Evolutionary conservation across 148 eudicot genomes (phyloP).

Genomic region (Beta vulgaris): DNA sequence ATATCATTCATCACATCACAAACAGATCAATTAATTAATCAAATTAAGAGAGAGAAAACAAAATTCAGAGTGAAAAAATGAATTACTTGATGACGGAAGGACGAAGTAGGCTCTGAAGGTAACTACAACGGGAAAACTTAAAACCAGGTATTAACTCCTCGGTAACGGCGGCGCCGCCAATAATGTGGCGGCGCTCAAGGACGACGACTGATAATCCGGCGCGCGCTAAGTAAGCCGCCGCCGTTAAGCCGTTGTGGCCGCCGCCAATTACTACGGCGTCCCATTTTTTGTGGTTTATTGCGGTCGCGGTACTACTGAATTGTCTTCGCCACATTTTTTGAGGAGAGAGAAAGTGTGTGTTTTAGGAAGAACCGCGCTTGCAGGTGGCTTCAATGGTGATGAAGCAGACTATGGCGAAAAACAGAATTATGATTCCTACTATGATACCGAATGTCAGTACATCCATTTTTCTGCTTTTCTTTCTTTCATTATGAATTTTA

Average conservation of each 20-base stretch:
- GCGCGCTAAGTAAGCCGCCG: slow-evolving; percentile 90
- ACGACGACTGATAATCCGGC: slow-evolving; percentile 95
- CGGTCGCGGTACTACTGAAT: slow-evolving; percentile 37
- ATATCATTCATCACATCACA: background rate
- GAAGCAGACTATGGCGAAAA: slow-evolving; percentile 58
- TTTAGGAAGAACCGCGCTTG: slow-evolving; percentile 41
- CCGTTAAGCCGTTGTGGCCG: slow-evolving; percentile 93
- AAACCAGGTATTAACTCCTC: slow-evolving; percentile 91
- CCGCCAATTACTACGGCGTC: slow-evolving; percentile 89
- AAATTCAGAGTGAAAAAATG: background rate
- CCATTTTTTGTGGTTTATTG: slow-evolving; percentile 53
- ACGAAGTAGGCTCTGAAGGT: slow-evolving; percentile 95
- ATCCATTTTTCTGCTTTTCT: slow-evolving; percentile 44
- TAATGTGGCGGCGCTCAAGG: slow-evolving; percentile 82
- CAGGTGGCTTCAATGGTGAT: slow-evolving; percentile 76
- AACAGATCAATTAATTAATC: too few species aligned
- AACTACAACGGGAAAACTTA: slow-evolving; percentile 95
- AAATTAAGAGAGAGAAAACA: background rate
- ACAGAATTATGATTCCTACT: slow-evolving; percentile 62
- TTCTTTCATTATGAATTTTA: background rate
- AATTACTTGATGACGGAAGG: slow-evolving; percentile 65
- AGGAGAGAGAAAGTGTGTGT: background rate
- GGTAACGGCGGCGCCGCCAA: slow-evolving; percentile 95
- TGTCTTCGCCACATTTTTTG: slow-evolving; percentile 51
- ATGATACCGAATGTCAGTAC: slow-evolving; percentile 71